Evolutionary conservation across 805 yeast genomes (phyloP), one percentile per base, ranked within the genome.

Genomic region (Metschnikowia proteae): DNA sequence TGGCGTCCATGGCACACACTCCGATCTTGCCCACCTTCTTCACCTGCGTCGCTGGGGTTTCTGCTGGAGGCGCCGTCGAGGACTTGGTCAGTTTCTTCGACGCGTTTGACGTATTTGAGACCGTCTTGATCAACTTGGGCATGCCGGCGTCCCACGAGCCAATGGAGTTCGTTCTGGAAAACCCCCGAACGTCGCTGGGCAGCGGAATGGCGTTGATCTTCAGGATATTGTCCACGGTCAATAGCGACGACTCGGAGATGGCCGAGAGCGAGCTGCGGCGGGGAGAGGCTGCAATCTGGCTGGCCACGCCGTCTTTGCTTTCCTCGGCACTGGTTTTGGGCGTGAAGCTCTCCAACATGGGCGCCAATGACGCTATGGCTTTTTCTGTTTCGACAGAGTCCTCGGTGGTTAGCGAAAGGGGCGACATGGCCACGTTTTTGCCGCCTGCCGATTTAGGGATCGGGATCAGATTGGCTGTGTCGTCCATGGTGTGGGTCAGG

Each of bases 1-100:
- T 94, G 50, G 91, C 84, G 67, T 94, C 99, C 97, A 94, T 91
- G 8, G 99, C 99, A 70, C 99, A 94, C 1, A 94, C 96, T 46
- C 99, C 99, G 58, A 94, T 88, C 56, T 88, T 91, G 35, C 99
- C 98, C 54, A 91, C 81, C 55, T 78, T 82, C 3, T 88, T 88
- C 45, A 83, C 43, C 29, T 28, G 32, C 13, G 33, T 22, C 7
- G 32, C 33, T 34, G 42, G 32, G 7, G 33, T 13, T 17, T 36
- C 38, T 0, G 38, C 3, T 8, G n/a, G 38, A 11, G 38, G 38
- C 17, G 38, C 38, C 6, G 38, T 36, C 5, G 38, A 36, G 5
- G 46, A 27, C 8, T 77, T 74, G 6, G 70, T 67, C 25, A 70
- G 67, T 5, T 68, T 60, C 38, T 66, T 59, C 13, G 70, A 62